A percentile compares a stretch with the other conserved stretches of the same genome.
Evolutionary conservation across 495 filamentous ascomycete genomes (phyloP).

Genomic region (Podospora conica): DNA sequence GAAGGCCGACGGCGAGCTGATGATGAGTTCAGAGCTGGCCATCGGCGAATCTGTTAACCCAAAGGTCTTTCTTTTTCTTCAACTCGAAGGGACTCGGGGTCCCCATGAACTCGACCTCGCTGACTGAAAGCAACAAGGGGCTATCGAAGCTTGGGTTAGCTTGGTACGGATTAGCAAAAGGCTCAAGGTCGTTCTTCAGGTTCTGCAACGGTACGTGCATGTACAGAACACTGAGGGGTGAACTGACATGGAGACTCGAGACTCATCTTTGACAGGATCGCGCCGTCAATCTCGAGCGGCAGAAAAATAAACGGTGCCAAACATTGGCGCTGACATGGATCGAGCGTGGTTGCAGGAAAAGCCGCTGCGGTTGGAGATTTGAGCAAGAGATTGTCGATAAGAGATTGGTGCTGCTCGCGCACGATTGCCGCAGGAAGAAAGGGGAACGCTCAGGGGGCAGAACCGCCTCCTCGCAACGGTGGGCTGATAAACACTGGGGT

Average conservation of each 20-base stretch:
- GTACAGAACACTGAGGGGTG: neutral
- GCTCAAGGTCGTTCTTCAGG: neutral
- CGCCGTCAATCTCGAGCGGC: neutral
- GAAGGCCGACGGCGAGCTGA: neutral
- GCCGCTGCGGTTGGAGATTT: neutral
- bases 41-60: no score
- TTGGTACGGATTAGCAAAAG: neutral
- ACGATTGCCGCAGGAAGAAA: neutral
- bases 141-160: neutral
- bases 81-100: no score
- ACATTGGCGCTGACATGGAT: neutral
- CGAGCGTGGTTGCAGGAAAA: neutral
- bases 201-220: neutral
- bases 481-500: neutral
- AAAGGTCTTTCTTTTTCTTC: neutral
- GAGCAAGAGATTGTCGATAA: neutral
- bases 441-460: neutral
- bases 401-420: neutral
- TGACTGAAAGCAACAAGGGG: neutral
- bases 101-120: neutral
- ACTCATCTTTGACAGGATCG: neutral
- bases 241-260: neutral
- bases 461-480: neutral
- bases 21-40: neutral
- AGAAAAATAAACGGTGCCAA: neutral